phyloP scores from a whole-genome alignment of 2,329 filamentous ascomycete genomes.

The Cytospora mali region DNA sequence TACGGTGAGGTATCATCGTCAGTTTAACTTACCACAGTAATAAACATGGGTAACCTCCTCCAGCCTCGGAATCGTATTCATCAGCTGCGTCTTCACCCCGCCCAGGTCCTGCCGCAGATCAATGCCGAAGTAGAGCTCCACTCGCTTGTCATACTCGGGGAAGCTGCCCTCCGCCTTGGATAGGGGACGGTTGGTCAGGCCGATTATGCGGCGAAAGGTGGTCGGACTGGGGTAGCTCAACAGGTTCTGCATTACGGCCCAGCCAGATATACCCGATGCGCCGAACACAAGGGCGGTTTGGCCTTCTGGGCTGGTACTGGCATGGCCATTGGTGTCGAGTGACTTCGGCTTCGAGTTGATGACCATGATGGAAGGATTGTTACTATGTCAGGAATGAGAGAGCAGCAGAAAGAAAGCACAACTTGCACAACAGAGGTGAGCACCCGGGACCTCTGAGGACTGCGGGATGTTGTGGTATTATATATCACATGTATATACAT shows the following conservation, averaged over 20 bases:
- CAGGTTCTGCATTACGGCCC: constrained; percentile 1
- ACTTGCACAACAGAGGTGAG: background rate
- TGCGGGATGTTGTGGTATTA: no score
- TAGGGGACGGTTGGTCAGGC: background rate
- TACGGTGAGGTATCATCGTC: background rate
- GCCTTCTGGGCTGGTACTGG: background rate
- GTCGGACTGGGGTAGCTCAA: constrained; percentile 1
- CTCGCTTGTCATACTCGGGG: background rate
- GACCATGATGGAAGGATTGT: background rate
- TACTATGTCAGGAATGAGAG: background rate
- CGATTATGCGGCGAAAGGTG: constrained; percentile 3
- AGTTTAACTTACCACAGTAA: constrained; percentile 4
- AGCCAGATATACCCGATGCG: constrained; percentile 13
- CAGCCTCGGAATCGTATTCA: background rate
- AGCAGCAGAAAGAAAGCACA: background rate
- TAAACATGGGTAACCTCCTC: constrained; percentile 1
- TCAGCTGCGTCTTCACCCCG: constrained; percentile 2
- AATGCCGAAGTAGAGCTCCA: background rate
- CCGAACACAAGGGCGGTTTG: constrained; percentile 8
- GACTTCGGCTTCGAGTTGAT: no score
- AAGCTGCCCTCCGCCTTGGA: background rate
- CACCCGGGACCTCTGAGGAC: background rate
- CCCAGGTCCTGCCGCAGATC: background rate
- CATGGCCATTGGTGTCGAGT: no score
- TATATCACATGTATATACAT: no score